Evolutionary conservation across 176 grass and related monocot species (phyloP).

Genomic region (Oryza officinalis): DNA sequence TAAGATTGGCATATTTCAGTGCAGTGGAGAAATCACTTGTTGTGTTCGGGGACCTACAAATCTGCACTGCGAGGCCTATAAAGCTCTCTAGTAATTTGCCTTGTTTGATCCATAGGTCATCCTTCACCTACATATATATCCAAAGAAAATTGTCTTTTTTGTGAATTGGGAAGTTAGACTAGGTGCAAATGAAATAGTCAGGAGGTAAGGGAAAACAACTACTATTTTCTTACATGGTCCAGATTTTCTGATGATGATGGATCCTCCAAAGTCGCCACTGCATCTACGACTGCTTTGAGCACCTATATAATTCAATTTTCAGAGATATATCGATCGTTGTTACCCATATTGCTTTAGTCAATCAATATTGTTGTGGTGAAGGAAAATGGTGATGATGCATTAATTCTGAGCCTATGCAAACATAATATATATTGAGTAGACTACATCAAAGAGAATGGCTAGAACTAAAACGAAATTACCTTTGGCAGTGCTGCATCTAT

Average conservation of each 20-base stretch:
- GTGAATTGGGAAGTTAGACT: not conserved
- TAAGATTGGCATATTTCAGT: not conserved
- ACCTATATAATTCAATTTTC: slow-evolving; percentile 2
- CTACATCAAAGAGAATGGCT: not conserved
- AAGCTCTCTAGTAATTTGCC: slow-evolving; percentile 37
- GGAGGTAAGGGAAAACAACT: not conserved
- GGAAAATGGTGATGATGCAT: not conserved
- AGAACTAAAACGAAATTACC: slow-evolving; percentile 23
- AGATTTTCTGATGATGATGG: not conserved
- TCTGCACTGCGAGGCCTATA: slow-evolving; percentile 23
- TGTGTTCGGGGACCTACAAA: not conserved
- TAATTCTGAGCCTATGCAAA: not conserved
- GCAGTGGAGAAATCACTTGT: not conserved
- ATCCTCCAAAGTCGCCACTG: not conserved
- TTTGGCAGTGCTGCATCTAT: slow-evolving; percentile 20
- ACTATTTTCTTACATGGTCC: slow-evolving; percentile 17
- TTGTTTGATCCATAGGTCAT: slow-evolving; percentile 1
- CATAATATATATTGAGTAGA: not conserved
- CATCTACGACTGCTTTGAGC: not conserved
- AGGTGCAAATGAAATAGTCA: not conserved
- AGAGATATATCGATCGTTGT: not conserved
- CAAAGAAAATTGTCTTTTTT: not conserved
- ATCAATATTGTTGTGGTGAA: not conserved
- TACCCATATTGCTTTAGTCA: not conserved
- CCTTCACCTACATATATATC: not conserved